phyloP scores from a whole-genome alignment of 2,329 filamentous ascomycete genomes.

The Coniochaeta hoffmannii region DNA sequence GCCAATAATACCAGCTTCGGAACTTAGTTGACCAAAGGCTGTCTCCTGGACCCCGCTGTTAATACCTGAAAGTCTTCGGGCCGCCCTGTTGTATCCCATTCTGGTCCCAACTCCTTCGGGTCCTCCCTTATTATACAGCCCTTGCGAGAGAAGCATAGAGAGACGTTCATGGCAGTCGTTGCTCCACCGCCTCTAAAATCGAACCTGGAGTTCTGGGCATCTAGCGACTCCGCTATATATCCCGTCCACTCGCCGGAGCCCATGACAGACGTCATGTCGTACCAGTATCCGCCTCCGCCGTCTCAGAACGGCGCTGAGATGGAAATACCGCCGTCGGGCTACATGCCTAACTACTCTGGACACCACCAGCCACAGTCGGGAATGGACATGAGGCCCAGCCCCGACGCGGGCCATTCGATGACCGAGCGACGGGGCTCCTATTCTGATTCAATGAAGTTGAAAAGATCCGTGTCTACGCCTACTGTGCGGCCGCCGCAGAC shows the following conservation, averaged over 20 bases:
- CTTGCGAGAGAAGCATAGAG: not conserved
- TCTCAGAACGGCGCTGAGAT: constrained; percentile 32
- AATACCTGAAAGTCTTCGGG: constrained; percentile 4
- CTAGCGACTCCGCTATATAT: constrained; percentile 20
- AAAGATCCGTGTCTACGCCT: constrained; percentile 43
- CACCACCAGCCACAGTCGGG: constrained; percentile 23
- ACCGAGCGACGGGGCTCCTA: constrained; percentile 29
- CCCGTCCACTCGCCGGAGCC: constrained; percentile 18
- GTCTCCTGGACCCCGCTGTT: not conserved
- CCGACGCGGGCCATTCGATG: constrained; percentile 23
- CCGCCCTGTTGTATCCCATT: constrained; percentile 11
- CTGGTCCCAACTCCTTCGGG: not conserved
- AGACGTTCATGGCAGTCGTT: constrained; percentile 27
- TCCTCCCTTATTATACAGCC: not conserved
- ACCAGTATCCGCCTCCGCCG: constrained; percentile 38
- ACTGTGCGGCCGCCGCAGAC: constrained; percentile 35
- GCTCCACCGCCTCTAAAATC: constrained; percentile 21
- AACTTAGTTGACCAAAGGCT: constrained; percentile 12
- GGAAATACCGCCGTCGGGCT: constrained; percentile 31
- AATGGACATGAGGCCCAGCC: constrained; percentile 22
- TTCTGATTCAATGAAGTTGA: constrained; percentile 31
- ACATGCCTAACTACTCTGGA: constrained; percentile 18
- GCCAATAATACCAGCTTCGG: constrained; percentile 10
- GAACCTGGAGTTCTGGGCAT: constrained; percentile 23
- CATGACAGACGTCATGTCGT: constrained; percentile 39